Percentiles rank a stretch among this genome's conserved stretches.
phyloP scores from a whole-genome alignment of 2,329 filamentous ascomycete genomes.

The Penicillium sp. region DNA sequence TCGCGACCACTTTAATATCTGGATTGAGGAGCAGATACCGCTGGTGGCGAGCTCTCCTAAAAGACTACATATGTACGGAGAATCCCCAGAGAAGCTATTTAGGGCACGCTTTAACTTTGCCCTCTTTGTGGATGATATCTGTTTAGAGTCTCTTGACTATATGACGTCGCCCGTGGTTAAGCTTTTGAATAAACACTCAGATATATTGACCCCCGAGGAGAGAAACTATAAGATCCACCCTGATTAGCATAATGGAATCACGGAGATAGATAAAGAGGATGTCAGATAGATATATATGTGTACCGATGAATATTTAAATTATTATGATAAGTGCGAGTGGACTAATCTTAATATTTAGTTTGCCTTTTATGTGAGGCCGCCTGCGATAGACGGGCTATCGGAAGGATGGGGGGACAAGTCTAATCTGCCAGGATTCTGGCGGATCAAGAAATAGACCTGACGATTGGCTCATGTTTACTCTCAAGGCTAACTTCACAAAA shows the following conservation, averaged over 20 bases:
- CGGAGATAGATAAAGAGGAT: background rate
- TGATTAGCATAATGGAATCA: background rate
- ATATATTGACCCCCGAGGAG: background rate
- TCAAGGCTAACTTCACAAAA: no score
- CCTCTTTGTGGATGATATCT: background rate
- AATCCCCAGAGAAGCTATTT: background rate
- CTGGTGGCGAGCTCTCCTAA: no score
- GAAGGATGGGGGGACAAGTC: no score
- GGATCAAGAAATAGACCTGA: no score
- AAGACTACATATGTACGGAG: no score
- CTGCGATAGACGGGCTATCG: no score
- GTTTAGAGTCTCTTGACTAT: background rate
- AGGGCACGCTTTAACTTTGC: background rate
- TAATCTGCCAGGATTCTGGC: no score
- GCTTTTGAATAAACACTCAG: background rate
- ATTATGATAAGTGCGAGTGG: background rate
- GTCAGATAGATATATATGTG: background rate
- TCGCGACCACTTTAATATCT: no score
- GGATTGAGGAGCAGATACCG: no score
- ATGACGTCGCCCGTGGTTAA: background rate
- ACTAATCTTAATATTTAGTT: background rate
- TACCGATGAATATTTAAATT: background rate
- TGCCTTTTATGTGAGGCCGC: background rate
- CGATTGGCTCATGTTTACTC: no score
- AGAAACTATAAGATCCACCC: background rate